These are phyloP conservation scores for Pythium vanterpoolii DNA, from an alignment of 352 stramenopile genomes.

Conservation along the genomic window DNA sequence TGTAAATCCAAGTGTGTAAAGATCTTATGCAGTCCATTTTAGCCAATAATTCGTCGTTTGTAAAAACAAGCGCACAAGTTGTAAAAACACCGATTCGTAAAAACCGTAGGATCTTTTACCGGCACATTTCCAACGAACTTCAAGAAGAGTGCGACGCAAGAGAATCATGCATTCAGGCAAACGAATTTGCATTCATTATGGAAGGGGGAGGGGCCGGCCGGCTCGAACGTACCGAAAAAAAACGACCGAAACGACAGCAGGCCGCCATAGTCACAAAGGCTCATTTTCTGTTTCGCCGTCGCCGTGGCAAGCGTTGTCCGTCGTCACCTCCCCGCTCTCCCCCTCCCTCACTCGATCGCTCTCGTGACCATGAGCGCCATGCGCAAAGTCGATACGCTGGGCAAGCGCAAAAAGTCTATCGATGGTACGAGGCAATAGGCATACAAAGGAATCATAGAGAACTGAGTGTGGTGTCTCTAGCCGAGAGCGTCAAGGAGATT, in stretches of 20 bases:
- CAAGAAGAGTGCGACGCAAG: constrained; percentile 20
- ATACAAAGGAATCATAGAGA: neutral
- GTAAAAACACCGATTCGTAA: constrained; percentile 4
- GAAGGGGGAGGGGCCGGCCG: neutral
- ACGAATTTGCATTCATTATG: constrained; percentile 18
- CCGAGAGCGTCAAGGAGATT: constrained; percentile 79
- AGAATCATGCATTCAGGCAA: constrained; percentile 16
- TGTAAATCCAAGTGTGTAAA: neutral
- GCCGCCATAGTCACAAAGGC: neutral
- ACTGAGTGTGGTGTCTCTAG: constrained; percentile 25
- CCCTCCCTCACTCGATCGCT: neutral
- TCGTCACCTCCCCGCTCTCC: neutral
- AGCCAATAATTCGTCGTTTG: constrained; percentile 29
- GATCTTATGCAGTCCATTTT: constrained; percentile 8
- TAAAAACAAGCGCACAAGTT: constrained; percentile 3
- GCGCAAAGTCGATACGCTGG: constrained; percentile 82
- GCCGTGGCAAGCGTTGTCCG: neutral
- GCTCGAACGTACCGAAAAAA: neutral
- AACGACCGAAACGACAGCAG: neutral
- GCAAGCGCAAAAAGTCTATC: constrained; percentile 88
- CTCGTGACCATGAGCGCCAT: constrained; percentile 28
- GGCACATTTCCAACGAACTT: constrained; percentile 16
- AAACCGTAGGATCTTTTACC: constrained; percentile 22
- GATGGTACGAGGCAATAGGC: constrained; percentile 41
- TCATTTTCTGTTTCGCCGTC: constrained; percentile 15